Evolutionary conservation across 805 yeast species (phyloP).

Genomic region (Candida qinlingensis): DNA sequence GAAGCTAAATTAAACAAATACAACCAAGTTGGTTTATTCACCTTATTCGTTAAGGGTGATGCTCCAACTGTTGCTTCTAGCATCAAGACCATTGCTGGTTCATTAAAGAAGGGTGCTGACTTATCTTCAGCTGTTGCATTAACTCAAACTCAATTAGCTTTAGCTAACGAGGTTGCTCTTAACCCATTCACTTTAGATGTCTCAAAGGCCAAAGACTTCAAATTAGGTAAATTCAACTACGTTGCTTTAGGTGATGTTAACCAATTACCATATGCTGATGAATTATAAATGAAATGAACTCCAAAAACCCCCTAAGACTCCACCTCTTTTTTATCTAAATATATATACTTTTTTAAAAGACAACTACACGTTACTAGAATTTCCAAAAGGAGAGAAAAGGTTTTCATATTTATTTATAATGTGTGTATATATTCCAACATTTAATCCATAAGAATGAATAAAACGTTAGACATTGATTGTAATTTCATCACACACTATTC

Average conservation of each 20-base stretch:
- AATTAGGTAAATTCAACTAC: slow-evolving; percentile 65
- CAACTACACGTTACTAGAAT: neutral
- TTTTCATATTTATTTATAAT: slow-evolving; percentile 6
- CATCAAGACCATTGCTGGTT: slow-evolving; percentile 53
- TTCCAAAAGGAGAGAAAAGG: slow-evolving; percentile 5
- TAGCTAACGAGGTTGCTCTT: slow-evolving; percentile 34
- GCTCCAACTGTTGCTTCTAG: slow-evolving; percentile 55
- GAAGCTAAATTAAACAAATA: slow-evolving; percentile 53
- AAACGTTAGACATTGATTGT: neutral
- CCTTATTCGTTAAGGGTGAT: slow-evolving; percentile 57
- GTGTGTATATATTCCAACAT: slow-evolving; percentile 6
- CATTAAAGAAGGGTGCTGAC: slow-evolving; percentile 48
- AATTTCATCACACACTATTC: neutral
- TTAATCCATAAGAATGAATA: neutral
- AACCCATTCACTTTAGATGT: slow-evolving; percentile 33
- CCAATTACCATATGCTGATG: slow-evolving; percentile 83
- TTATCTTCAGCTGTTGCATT: slow-evolving; percentile 55
- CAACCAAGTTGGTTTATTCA: slow-evolving; percentile 77
- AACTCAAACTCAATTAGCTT: slow-evolving; percentile 38
- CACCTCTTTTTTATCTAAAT: neutral
- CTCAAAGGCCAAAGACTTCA: slow-evolving; percentile 35
- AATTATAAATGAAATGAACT: slow-evolving; percentile 47
- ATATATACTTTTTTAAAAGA: neutral
- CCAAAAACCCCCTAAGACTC: neutral
- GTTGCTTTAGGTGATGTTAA: slow-evolving; percentile 88